Evolutionary conservation across 1,139 yeast genomes (phyloP).

Genomic region (Sugiyamaella xylanicola): DNA sequence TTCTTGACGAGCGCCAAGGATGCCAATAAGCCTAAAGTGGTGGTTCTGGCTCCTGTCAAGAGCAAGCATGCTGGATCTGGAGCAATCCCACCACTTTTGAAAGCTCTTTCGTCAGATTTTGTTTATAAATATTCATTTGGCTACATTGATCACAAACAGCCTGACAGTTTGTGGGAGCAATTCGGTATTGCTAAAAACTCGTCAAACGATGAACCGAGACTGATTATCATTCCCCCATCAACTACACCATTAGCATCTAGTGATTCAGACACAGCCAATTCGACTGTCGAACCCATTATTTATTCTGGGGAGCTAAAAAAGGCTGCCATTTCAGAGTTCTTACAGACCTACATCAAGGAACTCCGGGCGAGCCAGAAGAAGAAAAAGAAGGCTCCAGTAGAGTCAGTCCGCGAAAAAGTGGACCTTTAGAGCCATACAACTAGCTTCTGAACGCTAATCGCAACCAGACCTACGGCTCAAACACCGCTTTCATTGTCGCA

Average conservation of each 20-base stretch:
- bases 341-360: conserved; percentile 22
- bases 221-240: conserved; percentile 33
- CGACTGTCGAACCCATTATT: conserved; percentile 25
- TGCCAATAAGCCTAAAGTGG: conserved; percentile 33
- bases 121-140: conserved; percentile 45
- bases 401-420: conserved; percentile 9
- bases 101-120: conserved; percentile 76
- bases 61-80: conserved; percentile 30
- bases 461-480: no score
- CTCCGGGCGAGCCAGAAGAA: conserved; percentile 16
- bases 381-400: conserved; percentile 6
- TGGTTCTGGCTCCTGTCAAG: conserved; percentile 36
- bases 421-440: no score
- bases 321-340: conserved; percentile 36
- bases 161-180: conserved; percentile 29
- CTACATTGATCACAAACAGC: conserved; percentile 34
- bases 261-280: conserved; percentile 12
- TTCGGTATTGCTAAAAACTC: conserved; percentile 25
- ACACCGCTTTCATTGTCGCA: no score
- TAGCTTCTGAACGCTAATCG: no score
- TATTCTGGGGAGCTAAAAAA: conserved; percentile 43
- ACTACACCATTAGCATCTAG: conserved; percentile 20
- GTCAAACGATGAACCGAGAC: conserved; percentile 30
- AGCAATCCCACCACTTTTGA: conserved; percentile 58
- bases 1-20: conserved; percentile 22